phyloP scores from a whole-genome alignment of 1,139 yeast genomes.

The Geotrichum histeridarum region DNA sequence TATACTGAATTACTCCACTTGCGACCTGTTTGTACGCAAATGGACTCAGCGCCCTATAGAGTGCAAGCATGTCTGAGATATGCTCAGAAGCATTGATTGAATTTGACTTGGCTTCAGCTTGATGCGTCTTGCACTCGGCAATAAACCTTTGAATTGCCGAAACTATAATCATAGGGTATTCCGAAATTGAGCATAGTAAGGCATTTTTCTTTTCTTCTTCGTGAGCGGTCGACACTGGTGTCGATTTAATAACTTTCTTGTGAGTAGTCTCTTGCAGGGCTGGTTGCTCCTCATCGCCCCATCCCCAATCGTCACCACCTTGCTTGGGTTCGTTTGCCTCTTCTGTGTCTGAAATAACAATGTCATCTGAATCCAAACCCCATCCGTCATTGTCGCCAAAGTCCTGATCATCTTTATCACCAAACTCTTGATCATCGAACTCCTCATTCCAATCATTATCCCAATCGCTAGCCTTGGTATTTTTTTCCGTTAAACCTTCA shows the following conservation, averaged over 20 bases:
- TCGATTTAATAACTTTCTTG: neutral
- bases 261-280: neutral
- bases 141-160: constrained; percentile 11
- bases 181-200: constrained; percentile 14
- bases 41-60: constrained; percentile 31
- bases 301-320: constrained; percentile 30
- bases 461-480: constrained; percentile 5
- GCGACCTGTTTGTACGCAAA: constrained; percentile 23
- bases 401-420: constrained; percentile 5
- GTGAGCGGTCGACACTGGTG: neutral
- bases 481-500: neutral
- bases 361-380: constrained; percentile 14
- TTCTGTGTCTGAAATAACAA: constrained; percentile 13
- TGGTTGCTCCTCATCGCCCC: constrained; percentile 30
- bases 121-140: constrained; percentile 7
- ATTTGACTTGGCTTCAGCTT: neutral
- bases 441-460: constrained; percentile 11
- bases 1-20: constrained; percentile 25
- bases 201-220: constrained; percentile 9
- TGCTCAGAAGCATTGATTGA: constrained; percentile 17
- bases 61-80: constrained; percentile 28
- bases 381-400: constrained; percentile 14
- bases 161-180: constrained; percentile 10
- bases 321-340: constrained; percentile 19
- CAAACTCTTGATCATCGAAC: constrained; percentile 4